Evolutionary conservation across 2,329 filamentous ascomycete genomes (phyloP).

Genomic region (Aspergillus felis): DNA sequence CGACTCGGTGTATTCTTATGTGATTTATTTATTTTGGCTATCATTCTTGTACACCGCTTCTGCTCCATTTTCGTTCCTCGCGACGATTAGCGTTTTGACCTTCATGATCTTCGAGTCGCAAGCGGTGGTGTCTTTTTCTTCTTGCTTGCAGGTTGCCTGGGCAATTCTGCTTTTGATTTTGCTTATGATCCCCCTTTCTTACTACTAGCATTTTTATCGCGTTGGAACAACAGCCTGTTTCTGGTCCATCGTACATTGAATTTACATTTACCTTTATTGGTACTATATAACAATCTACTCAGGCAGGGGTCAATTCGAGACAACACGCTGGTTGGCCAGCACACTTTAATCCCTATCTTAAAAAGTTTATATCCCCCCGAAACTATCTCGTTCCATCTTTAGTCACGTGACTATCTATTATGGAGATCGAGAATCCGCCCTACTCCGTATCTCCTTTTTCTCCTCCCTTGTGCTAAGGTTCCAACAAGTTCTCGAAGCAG

Average conservation of each 20-base stretch:
- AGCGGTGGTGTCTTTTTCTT: slow-evolving; percentile 2
- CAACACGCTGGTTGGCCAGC: neutral
- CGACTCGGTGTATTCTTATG: slow-evolving; percentile 9
- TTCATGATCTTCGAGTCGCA: neutral
- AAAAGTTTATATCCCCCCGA: neutral
- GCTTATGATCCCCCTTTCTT: neutral
- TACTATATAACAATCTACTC: neutral
- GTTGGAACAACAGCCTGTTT: neutral
- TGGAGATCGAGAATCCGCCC: neutral
- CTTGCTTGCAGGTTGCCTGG: slow-evolving; percentile 9
- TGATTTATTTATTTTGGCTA: neutral
- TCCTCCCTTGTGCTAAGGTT: neutral
- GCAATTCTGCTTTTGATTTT: slow-evolving; percentile 13
- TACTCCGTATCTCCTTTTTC: neutral
- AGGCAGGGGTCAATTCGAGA: neutral
- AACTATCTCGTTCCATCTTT: neutral
- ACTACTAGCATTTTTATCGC: neutral
- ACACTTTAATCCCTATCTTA: neutral
- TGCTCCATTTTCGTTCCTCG: slow-evolving; percentile 1
- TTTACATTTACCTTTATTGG: neutral
- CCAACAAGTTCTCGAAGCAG: neutral
- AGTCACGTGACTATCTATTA: neutral
- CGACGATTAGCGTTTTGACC: slow-evolving; percentile 11
- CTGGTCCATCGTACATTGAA: neutral
- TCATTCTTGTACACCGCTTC: slow-evolving; percentile 2